These are phyloP conservation scores for Psidium friedrichsthalianum DNA, from an alignment of 345 rosid species.

Conservation along the genomic window DNA sequence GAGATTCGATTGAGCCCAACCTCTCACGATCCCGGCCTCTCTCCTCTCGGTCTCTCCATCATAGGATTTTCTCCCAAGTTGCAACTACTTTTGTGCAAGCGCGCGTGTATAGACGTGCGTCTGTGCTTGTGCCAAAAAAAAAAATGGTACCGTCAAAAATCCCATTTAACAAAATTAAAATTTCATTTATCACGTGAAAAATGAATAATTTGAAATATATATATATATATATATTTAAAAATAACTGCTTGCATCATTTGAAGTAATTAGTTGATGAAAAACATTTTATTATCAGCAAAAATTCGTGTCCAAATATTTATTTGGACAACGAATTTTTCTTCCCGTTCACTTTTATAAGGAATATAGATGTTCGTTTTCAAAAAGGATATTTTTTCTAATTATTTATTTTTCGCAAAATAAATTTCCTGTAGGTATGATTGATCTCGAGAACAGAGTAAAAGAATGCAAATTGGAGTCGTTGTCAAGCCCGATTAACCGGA, in stretches of 20 bases:
- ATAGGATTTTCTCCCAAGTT: background rate
- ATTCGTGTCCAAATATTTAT: background rate
- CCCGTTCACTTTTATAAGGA: background rate
- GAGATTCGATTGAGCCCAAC: background rate
- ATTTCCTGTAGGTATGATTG: too few relatives aligned
- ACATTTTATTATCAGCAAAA: too few relatives aligned
- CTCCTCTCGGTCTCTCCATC: background rate
- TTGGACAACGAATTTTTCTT: accelerated
- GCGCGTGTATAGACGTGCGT: too few relatives aligned
- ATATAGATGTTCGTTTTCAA: background rate
- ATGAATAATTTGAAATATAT: accelerated
- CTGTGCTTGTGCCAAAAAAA: background rate
- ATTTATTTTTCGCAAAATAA: background rate
- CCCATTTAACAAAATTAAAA: background rate
- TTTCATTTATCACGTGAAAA: accelerated
- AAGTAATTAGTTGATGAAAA: accelerated
- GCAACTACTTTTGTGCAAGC: background rate
- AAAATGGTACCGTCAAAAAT: background rate
- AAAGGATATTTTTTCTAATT: background rate
- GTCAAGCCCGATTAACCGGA: background rate
- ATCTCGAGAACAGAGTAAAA: background rate
- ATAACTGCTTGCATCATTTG: accelerated
- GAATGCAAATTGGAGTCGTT: background rate
- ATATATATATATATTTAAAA: background rate
- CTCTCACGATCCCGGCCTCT: background rate